Conservation (phyloP, 2,329 filamentous ascomycete species). For the Diaporthe ilicicola region DNA sequence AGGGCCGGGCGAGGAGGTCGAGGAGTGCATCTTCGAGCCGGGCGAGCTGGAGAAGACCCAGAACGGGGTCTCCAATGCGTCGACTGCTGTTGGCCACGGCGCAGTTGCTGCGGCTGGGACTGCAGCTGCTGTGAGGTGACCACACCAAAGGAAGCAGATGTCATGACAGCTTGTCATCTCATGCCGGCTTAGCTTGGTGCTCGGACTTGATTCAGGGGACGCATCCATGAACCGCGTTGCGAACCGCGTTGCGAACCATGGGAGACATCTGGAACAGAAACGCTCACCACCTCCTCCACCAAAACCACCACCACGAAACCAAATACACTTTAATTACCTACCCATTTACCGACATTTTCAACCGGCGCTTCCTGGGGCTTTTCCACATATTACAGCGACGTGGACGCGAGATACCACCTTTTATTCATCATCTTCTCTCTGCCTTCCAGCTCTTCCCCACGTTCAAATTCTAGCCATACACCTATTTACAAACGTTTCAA, state of each 20-base stretch:
- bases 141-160: fast-evolving
- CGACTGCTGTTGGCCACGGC: not conserved
- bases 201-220: not conserved
- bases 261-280: too few relatives aligned
- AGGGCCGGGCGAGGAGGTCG: conserved; percentile 32
- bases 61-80: not conserved
- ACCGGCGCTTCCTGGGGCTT: conserved; percentile 4
- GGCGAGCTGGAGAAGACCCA: conserved; percentile 20
- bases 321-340: conserved; percentile 4
- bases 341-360: conserved; percentile 2
- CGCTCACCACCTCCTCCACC: not conserved
- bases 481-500: not conserved
- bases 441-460: not conserved
- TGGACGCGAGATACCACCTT: conserved; percentile 21
- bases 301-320: not conserved
- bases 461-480: not conserved
- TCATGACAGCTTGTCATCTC: not conserved
- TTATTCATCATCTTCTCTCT: not conserved
- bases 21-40: conserved; percentile 34
- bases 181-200: not conserved
- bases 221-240: not conserved
- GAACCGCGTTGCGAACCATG: too few relatives aligned
- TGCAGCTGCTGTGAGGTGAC: conserved; percentile 4
- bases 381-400: conserved; percentile 1
- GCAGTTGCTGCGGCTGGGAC: not conserved